phyloP scores from a whole-genome alignment of 2,329 filamentous ascomycete genomes.

The Mycosphaerella sp. region DNA sequence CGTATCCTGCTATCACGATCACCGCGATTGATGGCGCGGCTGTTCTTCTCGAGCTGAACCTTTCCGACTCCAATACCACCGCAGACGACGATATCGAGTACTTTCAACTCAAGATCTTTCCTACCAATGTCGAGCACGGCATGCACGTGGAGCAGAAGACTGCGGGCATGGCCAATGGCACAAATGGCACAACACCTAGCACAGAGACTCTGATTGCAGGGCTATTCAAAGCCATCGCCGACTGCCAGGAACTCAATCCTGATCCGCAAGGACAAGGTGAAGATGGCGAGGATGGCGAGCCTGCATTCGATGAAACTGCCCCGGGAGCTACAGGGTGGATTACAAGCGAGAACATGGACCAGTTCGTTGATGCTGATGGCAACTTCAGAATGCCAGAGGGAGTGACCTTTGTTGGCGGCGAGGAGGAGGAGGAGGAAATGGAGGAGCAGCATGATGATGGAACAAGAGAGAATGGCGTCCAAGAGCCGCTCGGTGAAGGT shows the following conservation, averaged over 20 bases:
- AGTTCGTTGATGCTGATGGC: slow-evolving; percentile 75
- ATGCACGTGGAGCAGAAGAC: slow-evolving; percentile 1
- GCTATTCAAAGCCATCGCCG: slow-evolving; percentile 64
- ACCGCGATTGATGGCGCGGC: slow-evolving; percentile 62
- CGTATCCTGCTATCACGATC: slow-evolving; percentile 68
- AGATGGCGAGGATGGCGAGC: slow-evolving; percentile 47
- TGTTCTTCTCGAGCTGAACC: slow-evolving; percentile 64
- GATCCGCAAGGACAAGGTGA: slow-evolving; percentile 52
- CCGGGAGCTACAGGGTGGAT: slow-evolving; percentile 78
- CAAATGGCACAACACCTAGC: slow-evolving; percentile 13
- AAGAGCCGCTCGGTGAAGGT: slow-evolving; percentile 31
- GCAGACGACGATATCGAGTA: slow-evolving; percentile 60
- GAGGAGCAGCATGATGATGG: slow-evolving; percentile 35
- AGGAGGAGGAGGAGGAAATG: slow-evolving; percentile 37
- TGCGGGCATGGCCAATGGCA: slow-evolving; percentile 17
- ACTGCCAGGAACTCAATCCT: slow-evolving; percentile 70
- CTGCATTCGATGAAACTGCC: slow-evolving; percentile 48
- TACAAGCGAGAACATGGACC: slow-evolving; percentile 81
- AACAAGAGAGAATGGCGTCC: slow-evolving; percentile 11
- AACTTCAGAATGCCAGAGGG: slow-evolving; percentile 71
- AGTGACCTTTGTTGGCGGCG: slow-evolving; percentile 55
- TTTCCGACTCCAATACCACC: slow-evolving; percentile 51
- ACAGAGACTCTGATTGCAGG: slow-evolving; percentile 30
- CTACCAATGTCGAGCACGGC: slow-evolving; percentile 30
- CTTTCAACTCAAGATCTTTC: slow-evolving; percentile 62